These are phyloP conservation scores for Picea glauca DNA, from an alignment of 75 land plant genomes.

Conservation along the genomic window DNA sequence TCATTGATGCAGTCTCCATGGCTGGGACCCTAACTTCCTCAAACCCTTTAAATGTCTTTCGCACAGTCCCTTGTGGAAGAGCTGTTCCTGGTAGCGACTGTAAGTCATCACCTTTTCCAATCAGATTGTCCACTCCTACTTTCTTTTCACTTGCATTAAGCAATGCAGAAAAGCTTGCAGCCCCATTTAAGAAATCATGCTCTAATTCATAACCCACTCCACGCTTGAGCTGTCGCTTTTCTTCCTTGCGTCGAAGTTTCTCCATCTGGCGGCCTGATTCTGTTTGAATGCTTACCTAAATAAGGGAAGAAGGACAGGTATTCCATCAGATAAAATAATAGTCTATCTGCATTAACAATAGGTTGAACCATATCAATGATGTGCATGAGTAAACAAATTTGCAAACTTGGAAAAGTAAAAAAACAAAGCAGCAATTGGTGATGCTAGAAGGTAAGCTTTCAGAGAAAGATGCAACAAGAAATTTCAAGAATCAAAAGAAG, in stretches of 20 bases:
- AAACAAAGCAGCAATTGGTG: too few relatives aligned
- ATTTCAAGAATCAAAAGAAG: not conserved
- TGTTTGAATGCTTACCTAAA: slow-evolving; percentile 90
- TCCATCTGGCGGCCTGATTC: slow-evolving; percentile 72
- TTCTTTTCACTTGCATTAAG: slow-evolving; percentile 78
- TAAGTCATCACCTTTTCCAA: slow-evolving; percentile 69
- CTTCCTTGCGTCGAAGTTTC: slow-evolving; percentile 93
- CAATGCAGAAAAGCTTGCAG: slow-evolving; percentile 71
- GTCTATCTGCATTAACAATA: not conserved
- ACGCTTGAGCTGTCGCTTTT: slow-evolving; percentile 64
- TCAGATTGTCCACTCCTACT: slow-evolving; percentile 61
- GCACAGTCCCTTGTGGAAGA: slow-evolving; percentile 83
- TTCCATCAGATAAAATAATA: not conserved
- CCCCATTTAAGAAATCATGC: slow-evolving; percentile 46
- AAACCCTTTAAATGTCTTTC: slow-evolving; percentile 77
- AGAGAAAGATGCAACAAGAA: not conserved
- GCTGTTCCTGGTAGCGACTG: slow-evolving; percentile 47
- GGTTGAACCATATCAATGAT: too few relatives aligned
- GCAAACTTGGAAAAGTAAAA: too few relatives aligned
- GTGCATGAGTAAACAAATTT: too few relatives aligned
- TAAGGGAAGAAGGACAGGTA: not conserved
- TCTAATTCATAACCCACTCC: slow-evolving; percentile 47
- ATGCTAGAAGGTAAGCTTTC: not conserved
- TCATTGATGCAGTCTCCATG: slow-evolving; percentile 72
- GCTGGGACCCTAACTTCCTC: slow-evolving; percentile 95